These are phyloP conservation scores for Scheffersomyces cryptocercus DNA, from an alignment of 1,139 yeast genomes.

Conservation along the genomic window DNA sequence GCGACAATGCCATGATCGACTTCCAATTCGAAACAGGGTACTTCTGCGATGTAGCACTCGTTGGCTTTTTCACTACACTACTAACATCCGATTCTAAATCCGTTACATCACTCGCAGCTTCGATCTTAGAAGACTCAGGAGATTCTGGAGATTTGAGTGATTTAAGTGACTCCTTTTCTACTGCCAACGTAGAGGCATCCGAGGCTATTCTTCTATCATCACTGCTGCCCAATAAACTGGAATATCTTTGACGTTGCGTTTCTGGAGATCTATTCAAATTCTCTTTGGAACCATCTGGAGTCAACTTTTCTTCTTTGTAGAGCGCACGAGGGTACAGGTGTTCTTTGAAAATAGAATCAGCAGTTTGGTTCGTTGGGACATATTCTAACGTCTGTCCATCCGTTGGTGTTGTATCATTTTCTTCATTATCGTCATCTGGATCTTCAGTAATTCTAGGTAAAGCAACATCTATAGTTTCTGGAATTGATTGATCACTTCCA, in stretches of 20 bases:
- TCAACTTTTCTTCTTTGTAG: constrained; percentile 34
- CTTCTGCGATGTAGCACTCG: constrained; percentile 8
- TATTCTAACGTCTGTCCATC: background rate
- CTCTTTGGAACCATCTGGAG: constrained; percentile 26
- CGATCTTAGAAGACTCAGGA: background rate
- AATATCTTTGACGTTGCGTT: constrained; percentile 17
- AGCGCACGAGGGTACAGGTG: constrained; percentile 22
- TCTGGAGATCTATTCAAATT: constrained; percentile 7
- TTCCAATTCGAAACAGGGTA: constrained; percentile 49
- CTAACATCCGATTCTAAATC: background rate
- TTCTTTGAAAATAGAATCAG: constrained; percentile 35
- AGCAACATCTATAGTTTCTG: constrained; percentile 46
- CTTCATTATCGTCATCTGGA: constrained; percentile 26
- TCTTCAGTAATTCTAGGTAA: constrained; percentile 41
- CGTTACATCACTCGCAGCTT: background rate
- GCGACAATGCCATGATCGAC: constrained; percentile 43
- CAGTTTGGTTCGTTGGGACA: constrained; percentile 6
- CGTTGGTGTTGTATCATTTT: constrained; percentile 3
- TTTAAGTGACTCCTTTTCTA: background rate
- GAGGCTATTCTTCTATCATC: constrained; percentile 5
- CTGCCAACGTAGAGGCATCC: constrained; percentile 1
- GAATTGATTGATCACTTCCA: constrained; percentile 34
- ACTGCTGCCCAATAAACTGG: constrained; percentile 19
- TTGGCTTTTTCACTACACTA: constrained; percentile 3
- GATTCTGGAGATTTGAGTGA: background rate